Conservation (phyloP, 352 stramenopile genomes). For the Phytophthora boehmeriae region DNA sequence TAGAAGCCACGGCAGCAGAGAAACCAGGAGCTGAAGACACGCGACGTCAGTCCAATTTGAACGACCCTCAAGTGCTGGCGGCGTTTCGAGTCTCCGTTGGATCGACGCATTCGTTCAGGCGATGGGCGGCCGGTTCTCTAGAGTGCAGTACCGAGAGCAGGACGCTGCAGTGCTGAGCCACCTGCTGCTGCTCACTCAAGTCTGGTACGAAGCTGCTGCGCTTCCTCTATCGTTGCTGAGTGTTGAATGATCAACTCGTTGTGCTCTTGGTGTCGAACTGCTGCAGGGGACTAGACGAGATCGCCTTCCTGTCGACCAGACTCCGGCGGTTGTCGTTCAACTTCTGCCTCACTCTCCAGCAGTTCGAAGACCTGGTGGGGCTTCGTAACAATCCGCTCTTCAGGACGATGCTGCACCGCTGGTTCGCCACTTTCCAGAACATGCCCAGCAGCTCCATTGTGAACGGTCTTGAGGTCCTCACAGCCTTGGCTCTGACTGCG, state of each 20-base stretch:
- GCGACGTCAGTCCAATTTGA: not conserved
- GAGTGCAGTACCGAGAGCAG: constrained; percentile 76
- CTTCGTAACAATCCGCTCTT: constrained; percentile 68
- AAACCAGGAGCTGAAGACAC: too few relatives aligned
- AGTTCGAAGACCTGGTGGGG: constrained; percentile 72
- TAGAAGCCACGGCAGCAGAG: too few relatives aligned
- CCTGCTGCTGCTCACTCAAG: constrained; percentile 71
- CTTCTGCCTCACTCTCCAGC: constrained; percentile 65
- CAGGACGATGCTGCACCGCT: constrained; percentile 49
- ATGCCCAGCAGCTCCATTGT: constrained; percentile 61
- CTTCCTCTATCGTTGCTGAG: not conserved
- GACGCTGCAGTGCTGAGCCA: constrained; percentile 65
- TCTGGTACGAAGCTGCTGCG: constrained; percentile 50
- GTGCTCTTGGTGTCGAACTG: not conserved
- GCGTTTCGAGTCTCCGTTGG: constrained; percentile 12
- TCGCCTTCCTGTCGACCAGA: constrained; percentile 56
- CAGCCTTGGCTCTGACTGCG: constrained; percentile 55
- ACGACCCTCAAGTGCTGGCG: constrained; percentile 17
- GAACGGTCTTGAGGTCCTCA: constrained; percentile 74
- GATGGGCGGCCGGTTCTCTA: constrained; percentile 78
- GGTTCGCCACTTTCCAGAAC: constrained; percentile 78
- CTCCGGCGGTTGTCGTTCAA: constrained; percentile 76
- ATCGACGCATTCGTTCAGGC: not conserved
- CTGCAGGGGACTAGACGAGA: constrained; percentile 55
- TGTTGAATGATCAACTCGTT: not conserved